phyloP scores from a whole-genome alignment of 2,329 filamentous ascomycete species.

The Beauveria bassiana region DNA sequence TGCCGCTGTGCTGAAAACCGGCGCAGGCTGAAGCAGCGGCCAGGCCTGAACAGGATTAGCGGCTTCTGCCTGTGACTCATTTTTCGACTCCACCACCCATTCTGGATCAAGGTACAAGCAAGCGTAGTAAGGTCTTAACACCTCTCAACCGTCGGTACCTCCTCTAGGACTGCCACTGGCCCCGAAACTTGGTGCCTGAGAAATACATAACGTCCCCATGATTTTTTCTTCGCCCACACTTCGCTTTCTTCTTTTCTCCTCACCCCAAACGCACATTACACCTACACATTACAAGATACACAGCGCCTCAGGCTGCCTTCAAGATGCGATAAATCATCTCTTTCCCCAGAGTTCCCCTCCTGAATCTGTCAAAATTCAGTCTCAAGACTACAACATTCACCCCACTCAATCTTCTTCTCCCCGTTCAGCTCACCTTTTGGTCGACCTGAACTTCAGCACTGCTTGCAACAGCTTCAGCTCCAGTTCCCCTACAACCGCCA shows the following conservation, averaged over 20 bases:
- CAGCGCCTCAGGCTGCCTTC: slow-evolving; percentile 32
- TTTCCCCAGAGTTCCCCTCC: slow-evolving; percentile 28
- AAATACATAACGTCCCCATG: slow-evolving; percentile 34
- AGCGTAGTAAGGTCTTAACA: background rate
- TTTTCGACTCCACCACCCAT: slow-evolving; percentile 1
- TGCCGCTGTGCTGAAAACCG: background rate
- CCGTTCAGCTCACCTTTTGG: slow-evolving; percentile 46
- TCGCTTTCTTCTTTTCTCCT: slow-evolving; percentile 26
- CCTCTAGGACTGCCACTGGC: slow-evolving; percentile 11
- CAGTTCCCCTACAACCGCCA: slow-evolving; percentile 49
- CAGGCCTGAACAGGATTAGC: slow-evolving; percentile 3
- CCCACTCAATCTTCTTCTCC: slow-evolving; percentile 38
- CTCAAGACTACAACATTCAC: slow-evolving; percentile 33
- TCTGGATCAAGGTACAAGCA: background rate
- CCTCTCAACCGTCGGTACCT: slow-evolving; percentile 12
- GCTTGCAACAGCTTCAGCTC: slow-evolving; percentile 50
- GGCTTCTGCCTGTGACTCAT: slow-evolving; percentile 9
- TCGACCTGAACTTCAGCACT: slow-evolving; percentile 61
- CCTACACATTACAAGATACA: slow-evolving; percentile 26
- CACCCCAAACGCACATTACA: slow-evolving; percentile 24
- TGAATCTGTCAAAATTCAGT: slow-evolving; percentile 47
- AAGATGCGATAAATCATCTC: slow-evolving; percentile 53
- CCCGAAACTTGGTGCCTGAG: slow-evolving; percentile 35
- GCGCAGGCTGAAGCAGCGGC: slow-evolving; percentile 7
- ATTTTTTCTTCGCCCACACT: slow-evolving; percentile 17